A percentile compares a stretch with the other conserved stretches of the same genome.
phyloP scores from a whole-genome alignment of 2,329 filamentous ascomycete species.

The Penicillium sp. region DNA sequence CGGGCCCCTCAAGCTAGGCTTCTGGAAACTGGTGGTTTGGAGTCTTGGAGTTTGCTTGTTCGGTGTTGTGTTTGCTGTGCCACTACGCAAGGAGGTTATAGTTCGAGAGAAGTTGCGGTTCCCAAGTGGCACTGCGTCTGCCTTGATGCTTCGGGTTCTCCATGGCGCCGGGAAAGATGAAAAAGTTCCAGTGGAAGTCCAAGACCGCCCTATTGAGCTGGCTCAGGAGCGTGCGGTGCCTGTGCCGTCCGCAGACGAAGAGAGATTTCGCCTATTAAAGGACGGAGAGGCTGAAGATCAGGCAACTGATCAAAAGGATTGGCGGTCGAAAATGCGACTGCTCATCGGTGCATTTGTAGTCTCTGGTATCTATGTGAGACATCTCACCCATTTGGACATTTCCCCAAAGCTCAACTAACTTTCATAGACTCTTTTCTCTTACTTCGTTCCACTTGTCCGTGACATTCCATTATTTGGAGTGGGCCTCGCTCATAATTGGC shows the following conservation, averaged over 20 bases:
- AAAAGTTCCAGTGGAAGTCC: constrained; percentile 31
- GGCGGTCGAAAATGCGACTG: constrained; percentile 62
- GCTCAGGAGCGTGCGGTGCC: constrained; percentile 25
- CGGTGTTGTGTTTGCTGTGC: constrained; percentile 94
- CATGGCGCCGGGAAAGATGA: constrained; percentile 63
- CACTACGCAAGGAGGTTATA: constrained; percentile 85
- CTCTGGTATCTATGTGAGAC: constrained; percentile 55
- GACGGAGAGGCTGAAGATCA: constrained; percentile 37
- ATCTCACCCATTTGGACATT: not conserved
- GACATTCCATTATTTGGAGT: constrained; percentile 84
- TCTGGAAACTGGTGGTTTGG: constrained; percentile 83
- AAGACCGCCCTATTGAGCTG: not conserved
- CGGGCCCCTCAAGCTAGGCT: constrained; percentile 70
- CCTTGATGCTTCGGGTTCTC: constrained; percentile 85
- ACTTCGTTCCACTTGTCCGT: constrained; percentile 83
- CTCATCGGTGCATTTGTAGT: constrained; percentile 60
- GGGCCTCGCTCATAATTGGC: constrained; percentile 73
- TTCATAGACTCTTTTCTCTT: constrained; percentile 75
- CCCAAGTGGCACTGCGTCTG: constrained; percentile 92
- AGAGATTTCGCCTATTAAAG: constrained; percentile 53
- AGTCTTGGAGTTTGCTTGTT: constrained; percentile 92
- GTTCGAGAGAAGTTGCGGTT: constrained; percentile 91
- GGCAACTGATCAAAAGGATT: constrained; percentile 50
- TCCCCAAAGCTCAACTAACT: constrained; percentile 12
- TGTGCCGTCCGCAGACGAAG: constrained; percentile 32